Percentiles rank a stretch among this genome's conserved stretches.
These are phyloP conservation scores for Galerina marginata DNA, from an alignment of 768 basidiomycete genomes.

Conservation along the genomic window DNA sequence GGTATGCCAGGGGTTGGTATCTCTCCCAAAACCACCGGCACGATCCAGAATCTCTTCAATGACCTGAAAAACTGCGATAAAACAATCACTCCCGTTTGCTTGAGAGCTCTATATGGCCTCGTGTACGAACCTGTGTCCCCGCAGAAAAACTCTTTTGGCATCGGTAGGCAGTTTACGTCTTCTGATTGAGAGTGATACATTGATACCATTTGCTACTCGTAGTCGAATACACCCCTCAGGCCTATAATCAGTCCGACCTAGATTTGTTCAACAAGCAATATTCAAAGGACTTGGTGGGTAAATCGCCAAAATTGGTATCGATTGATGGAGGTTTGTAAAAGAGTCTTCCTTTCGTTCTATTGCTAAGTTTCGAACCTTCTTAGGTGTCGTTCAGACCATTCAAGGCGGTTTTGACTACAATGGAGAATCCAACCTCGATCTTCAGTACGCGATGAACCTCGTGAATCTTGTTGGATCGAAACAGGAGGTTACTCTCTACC, in stretches of 20 bases:
- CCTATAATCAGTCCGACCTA: constrained; percentile 50
- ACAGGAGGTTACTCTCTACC: constrained; percentile 45
- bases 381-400: constrained; percentile 46
- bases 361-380: not conserved
- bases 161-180: constrained; percentile 30
- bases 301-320: constrained; percentile 37
- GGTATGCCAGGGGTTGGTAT: constrained; percentile 32
- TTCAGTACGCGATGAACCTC: constrained; percentile 57
- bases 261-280: constrained; percentile 46
- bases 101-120: constrained; percentile 44
- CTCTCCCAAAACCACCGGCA: constrained; percentile 29
- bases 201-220: not conserved
- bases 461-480: constrained; percentile 30
- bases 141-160: constrained; percentile 41
- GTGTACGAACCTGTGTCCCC: constrained; percentile 34
- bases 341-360: not conserved
- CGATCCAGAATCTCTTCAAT: constrained; percentile 19
- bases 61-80: constrained; percentile 35
- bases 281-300: constrained; percentile 36
- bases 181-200: not conserved
- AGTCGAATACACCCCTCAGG: constrained; percentile 60
- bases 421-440: constrained; percentile 59
- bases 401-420: constrained; percentile 45
- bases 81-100: constrained; percentile 42
- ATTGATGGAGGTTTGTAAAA: constrained; percentile 36